Evolutionary conservation across 2,329 filamentous ascomycete species (phyloP).

Genomic region (Botryotinia convoluta): DNA sequence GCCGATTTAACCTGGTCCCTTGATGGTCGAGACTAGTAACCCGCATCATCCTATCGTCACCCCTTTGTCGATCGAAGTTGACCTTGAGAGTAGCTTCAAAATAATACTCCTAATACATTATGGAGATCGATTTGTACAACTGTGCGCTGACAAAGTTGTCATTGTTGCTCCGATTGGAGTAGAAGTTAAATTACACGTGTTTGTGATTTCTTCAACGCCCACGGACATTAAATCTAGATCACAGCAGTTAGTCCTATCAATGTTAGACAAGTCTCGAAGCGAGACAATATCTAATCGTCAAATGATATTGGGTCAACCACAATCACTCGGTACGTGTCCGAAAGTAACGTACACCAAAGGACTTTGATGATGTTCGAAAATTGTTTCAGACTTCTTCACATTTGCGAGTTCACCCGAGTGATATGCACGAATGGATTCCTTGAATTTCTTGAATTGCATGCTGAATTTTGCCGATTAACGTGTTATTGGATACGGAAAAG

Average conservation of each 20-base stretch:
- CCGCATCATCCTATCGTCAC: background rate
- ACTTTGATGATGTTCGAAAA: background rate
- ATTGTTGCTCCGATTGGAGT: conserved; percentile 13
- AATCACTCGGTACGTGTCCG: conserved; percentile 8
- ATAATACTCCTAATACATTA: background rate
- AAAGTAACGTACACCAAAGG: conserved; percentile 7
- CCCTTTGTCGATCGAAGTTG: background rate
- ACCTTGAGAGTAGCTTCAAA: background rate
- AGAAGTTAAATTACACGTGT: conserved; percentile 18
- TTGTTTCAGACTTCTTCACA: background rate
- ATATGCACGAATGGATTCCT: background rate
- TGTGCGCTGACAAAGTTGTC: conserved; percentile 13
- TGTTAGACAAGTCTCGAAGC: conserved; percentile 20
- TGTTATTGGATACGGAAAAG: background rate
- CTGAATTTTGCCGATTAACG: background rate
- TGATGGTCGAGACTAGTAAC: background rate
- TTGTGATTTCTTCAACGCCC: conserved; percentile 5
- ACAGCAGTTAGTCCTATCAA: conserved; percentile 18
- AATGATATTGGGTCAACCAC: conserved; percentile 10
- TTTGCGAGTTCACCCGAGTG: background rate
- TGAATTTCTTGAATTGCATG: background rate
- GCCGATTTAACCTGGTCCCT: conserved; percentile 2
- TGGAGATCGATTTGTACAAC: conserved; percentile 12
- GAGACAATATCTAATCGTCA: conserved; percentile 9
- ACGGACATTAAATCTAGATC: conserved; percentile 6